Conservation (phyloP, 164 flowering plant genomes). For the Tetracentron sinense region DNA sequence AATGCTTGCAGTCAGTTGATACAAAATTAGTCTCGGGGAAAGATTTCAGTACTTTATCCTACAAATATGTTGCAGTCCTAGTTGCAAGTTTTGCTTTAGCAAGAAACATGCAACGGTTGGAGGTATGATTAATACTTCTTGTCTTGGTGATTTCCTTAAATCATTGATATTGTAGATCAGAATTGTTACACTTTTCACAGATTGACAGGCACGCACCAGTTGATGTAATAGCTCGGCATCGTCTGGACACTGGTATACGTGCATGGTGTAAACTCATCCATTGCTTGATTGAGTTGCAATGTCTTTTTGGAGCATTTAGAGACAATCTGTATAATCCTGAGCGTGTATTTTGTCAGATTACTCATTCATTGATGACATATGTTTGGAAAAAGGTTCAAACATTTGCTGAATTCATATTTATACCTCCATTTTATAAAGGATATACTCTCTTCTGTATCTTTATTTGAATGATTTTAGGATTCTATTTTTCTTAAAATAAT, state of each 20-base stretch:
- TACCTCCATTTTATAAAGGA: background rate
- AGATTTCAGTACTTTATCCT: slow-evolving; percentile 80
- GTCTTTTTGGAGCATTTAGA: slow-evolving; percentile 77
- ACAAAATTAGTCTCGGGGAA: slow-evolving; percentile 86
- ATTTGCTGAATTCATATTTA: background rate
- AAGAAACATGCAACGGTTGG: slow-evolving; percentile 88
- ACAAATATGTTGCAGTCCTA: slow-evolving; percentile 89
- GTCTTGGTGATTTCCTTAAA: background rate
- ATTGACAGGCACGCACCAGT: slow-evolving; percentile 86
- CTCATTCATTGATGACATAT: slow-evolving; percentile 4
- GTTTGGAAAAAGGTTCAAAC: background rate
- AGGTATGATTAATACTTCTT: slow-evolving; percentile 44
- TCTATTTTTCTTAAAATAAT: background rate
- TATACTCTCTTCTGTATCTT: background rate
- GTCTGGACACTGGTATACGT: slow-evolving; percentile 53
- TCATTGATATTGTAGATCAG: background rate
- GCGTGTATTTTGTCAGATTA: slow-evolving; percentile 45
- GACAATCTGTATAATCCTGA: slow-evolving; percentile 44
- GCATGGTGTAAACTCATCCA: slow-evolving; percentile 93
- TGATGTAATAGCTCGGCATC: slow-evolving; percentile 55
- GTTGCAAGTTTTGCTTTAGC: slow-evolving; percentile 98
- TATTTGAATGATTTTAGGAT: background rate
- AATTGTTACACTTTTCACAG: slow-evolving; percentile 36
- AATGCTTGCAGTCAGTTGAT: slow-evolving; percentile 89
- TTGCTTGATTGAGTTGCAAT: slow-evolving; percentile 66